phyloP scores from a whole-genome alignment of 2,329 filamentous ascomycete species.

The Periconia sp. region DNA sequence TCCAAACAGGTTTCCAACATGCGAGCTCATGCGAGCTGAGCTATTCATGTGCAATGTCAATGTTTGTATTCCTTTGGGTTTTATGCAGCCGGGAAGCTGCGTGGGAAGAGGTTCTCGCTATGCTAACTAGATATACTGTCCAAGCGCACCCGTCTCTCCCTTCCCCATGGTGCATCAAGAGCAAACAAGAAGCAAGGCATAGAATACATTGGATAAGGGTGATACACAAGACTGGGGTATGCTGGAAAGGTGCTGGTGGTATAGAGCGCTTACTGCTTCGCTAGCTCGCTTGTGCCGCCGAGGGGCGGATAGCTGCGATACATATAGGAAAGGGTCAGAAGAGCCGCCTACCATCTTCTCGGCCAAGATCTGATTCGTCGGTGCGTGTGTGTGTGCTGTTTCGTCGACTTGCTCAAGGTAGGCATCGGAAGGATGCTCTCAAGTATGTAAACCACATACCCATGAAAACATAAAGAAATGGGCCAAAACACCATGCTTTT shows the following conservation, averaged over 20 bases:
- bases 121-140: no score
- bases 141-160: no score
- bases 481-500: slow-evolving; percentile 29
- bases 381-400: not conserved
- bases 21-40: slow-evolving; percentile 4
- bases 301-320: slow-evolving; percentile 12
- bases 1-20: slow-evolving; percentile 8
- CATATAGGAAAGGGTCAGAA: slow-evolving; percentile 1
- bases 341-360: slow-evolving; percentile 12
- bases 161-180: no score
- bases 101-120: no score
- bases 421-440: no score
- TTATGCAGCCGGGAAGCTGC: no score
- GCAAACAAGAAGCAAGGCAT: slow-evolving; percentile 20
- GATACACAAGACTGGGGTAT: slow-evolving; percentile 17
- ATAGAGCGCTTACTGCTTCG: slow-evolving; percentile 30
- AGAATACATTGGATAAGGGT: slow-evolving; percentile 14
- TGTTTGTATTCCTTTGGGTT: slow-evolving; percentile 6
- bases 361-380: not conserved
- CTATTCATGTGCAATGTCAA: slow-evolving; percentile 3
- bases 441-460: no score
- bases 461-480: no score
- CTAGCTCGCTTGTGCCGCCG: slow-evolving; percentile 23
- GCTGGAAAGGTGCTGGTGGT: slow-evolving; percentile 21
- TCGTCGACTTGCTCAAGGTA: no score